Evolutionary conservation across 2,329 filamentous ascomycete genomes (phyloP), one percentile per base, ranked within the genome.

Genomic region (Aureobasidium pullulans): DNA sequence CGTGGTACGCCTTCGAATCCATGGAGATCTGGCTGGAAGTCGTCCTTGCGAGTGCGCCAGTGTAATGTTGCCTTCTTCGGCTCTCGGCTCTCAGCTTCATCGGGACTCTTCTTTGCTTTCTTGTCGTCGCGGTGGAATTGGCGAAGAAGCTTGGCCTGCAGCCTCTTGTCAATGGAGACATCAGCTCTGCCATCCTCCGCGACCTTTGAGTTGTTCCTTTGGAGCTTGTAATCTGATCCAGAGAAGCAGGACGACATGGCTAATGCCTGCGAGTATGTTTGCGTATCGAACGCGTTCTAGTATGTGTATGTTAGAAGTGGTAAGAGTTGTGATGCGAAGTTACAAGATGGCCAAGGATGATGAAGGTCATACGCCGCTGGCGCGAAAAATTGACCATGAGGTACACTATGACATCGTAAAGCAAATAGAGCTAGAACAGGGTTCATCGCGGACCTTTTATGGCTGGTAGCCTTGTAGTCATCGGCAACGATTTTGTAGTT

Each of bases 1-100:
- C 34, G 60, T 4, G 70, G 67, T 16, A 66, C 64, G 11, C 72
- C 66, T 6, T 76, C 46, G 8, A 49, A 59, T 8, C 34, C 36
- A 29, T 36, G 50, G 6, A 54, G 50, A 23, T 54, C 50, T 15
- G 50, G 37, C 8, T 29, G 37, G 23, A 54, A 54, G 5, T 54
- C 39, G n/a, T 54, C 50, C 39, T 54, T 54, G 13, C 39, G 13
- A 4, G 10, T 19, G 50, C 50, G 50, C 37, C 39, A 43, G 29
- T 54, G 50, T 2, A 54, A 6, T 4, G n/a, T 34, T 34, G 50
- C 50, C 2, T n/a, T 13, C 15, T 43, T 54, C 10, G 50, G 50
- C 6, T 54, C 50, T 16, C 32, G 32, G 1, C 3, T 28, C 6
- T 49, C 32, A 15, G 5, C 3, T 16, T 54, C 37, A 32, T 54